These are phyloP conservation scores for Salix exigua DNA, from an alignment of 345 rosid species.

Conservation along the genomic window DNA sequence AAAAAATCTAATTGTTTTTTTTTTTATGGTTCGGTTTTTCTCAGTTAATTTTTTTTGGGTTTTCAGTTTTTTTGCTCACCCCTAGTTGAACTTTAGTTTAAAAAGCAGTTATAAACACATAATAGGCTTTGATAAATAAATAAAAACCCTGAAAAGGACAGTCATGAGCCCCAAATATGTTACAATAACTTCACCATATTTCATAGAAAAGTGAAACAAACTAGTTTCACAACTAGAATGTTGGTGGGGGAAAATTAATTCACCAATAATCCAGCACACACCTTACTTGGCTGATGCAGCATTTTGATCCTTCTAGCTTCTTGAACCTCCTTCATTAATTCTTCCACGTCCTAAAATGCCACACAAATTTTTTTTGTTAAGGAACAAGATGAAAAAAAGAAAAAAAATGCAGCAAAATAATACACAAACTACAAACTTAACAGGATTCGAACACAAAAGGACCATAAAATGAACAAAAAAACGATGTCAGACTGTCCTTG, in stretches of 20 bases:
- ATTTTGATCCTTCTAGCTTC: constrained; percentile 97
- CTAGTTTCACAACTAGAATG: neutral
- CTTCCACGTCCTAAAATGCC: constrained; percentile 72
- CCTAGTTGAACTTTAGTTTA: neutral
- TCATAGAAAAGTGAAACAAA: neutral
- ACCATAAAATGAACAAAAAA: neutral
- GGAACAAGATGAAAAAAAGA: neutral
- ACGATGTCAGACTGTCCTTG: neutral
- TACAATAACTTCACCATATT: neutral
- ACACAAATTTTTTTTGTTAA: neutral
- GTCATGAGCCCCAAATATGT: neutral
- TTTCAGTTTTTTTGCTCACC: no score
- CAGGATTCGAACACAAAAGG: neutral
- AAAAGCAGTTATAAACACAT: neutral
- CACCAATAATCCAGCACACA: constrained; percentile 21
- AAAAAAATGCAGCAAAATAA: constrained; percentile 2
- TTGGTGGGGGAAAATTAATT: neutral
- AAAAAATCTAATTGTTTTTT: no score
- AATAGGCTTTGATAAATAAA: neutral
- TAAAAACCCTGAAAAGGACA: neutral
- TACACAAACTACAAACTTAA: constrained; percentile 11
- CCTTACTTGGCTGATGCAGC: constrained; percentile 99
- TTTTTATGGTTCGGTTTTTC: no score
- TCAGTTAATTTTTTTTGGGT: no score
- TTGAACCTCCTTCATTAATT: constrained; percentile 96